Evolutionary conservation across 2,329 filamentous ascomycete genomes (phyloP), one percentile per base, ranked within the genome.

Genomic region (Moelleriella libera): DNA sequence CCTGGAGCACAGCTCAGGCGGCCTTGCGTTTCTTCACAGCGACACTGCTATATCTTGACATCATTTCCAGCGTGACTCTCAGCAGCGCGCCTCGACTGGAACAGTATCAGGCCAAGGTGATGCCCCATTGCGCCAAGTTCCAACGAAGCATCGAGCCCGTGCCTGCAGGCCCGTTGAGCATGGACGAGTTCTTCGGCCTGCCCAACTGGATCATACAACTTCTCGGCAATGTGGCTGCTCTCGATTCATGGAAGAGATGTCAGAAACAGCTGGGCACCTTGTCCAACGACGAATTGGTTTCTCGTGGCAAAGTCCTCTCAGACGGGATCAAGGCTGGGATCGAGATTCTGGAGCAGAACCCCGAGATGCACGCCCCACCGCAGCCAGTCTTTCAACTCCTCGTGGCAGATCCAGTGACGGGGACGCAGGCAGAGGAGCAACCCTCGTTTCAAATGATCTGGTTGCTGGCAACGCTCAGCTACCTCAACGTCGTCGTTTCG

Each of bases 211-310:
- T 70, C 1, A 53, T 82, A 43, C 60, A 74, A 43, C 62, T 69
- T n/a, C 68, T 83, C 42, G 71, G 70, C 10, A 69, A 76, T 21
- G 70, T 78, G 44, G 65, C 76, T 11, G 58, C 66, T 1, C 64
- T 83, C 6, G 69, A 76, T 46, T 65, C 69, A 1, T 78, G 73
- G 70, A 82, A 80, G 60, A 69, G 70, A 53, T 60, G 68, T 28
- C 66, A 67, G 50, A 68, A 64, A 44, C 57, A 58, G 44, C 53
- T 57, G 5, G 70, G 70, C 5, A 65, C 63, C 0, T 60, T 79
- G 1, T 71, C 71, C 9, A 60, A 67, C 46, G 55, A 59, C 4
- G 66, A 75, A 48, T 63, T 78, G 5, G 60, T 74, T 8, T 55
- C 59, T 4, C 70, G 71, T 12, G 72, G 68, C 2, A 58, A 62